Evolutionary conservation across 371 early-diverging fungal species (phyloP).

Genomic region (Mucor saturninus): DNA sequence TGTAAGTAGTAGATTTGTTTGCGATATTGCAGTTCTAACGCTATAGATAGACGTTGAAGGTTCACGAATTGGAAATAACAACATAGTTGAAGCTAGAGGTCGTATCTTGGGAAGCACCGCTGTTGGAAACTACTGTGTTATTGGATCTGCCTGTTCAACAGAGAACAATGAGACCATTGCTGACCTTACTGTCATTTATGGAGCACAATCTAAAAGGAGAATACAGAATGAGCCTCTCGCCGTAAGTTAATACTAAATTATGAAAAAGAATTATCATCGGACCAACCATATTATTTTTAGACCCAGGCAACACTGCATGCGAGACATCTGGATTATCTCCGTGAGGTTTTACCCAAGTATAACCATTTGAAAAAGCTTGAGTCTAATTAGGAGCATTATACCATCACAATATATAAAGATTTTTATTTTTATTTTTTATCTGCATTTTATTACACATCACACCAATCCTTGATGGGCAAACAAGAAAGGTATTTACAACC

Average conservation of each 20-base stretch:
- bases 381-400: slow-evolving; percentile 13
- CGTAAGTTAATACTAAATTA: slow-evolving; percentile 13
- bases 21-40: no score
- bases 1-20: slow-evolving; percentile 46
- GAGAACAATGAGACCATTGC: slow-evolving; percentile 65
- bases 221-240: slow-evolving; percentile 47
- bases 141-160: slow-evolving; percentile 75
- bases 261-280: neutral
- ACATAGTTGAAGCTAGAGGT: slow-evolving; percentile 73
- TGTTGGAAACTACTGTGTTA: slow-evolving; percentile 75
- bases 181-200: slow-evolving; percentile 74
- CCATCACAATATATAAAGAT: neutral
- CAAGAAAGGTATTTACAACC: slow-evolving; percentile 43
- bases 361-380: slow-evolving; percentile 62
- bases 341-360: slow-evolving; percentile 67
- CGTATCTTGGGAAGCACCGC: slow-evolving; percentile 62
- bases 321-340: slow-evolving; percentile 77
- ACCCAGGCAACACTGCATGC: slow-evolving; percentile 64
- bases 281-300: slow-evolving; percentile 26
- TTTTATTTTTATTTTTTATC: neutral
- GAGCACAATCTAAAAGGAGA: slow-evolving; percentile 62
- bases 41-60: slow-evolving; percentile 69
- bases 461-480: slow-evolving; percentile 25
- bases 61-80: slow-evolving; percentile 67
- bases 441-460: no score